Base-by-base conservation (phyloP, 139 green algal genomes). In the Dunaliella sp. region DNA sequence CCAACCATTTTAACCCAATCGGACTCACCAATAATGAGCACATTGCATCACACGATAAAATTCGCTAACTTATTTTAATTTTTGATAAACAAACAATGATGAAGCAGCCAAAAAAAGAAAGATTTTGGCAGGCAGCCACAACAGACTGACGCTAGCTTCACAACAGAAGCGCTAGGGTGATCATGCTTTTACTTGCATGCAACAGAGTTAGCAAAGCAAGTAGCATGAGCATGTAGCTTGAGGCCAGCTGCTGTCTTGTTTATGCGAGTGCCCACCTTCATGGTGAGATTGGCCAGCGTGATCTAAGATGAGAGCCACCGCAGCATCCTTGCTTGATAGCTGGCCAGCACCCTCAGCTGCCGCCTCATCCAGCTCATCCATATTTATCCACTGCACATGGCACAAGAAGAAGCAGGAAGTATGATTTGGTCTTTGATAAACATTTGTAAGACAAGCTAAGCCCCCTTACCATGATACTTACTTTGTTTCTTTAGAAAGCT, bases 311-410 rank as follows among this genome's bases (percentile, higher is more conserved):
- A 65, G 7, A 16, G 48, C 48, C 48, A 16, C 48, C 7, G 48
- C 48, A 65, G 48, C 48, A 65, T 65, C 48, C 48, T 65, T 65
- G 48, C 48, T 16, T 65, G 48, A 65, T 65, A 16, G 7, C 48
- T 65, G 48, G 48, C 16, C 16, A 21, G 7, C n/a, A 32, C 79
- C 79, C 79, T 35, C 21, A 26, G 48, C 48, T 26, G 48, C 48
- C 7, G 48, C 48, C 48, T 65, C 48, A 16, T 65, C 48, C 48
- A 65, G 16, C 16, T 7, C 48, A 65, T 65, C 48, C 48, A 65
- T 65, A 65, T 65, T 65, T 7, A 65, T 65, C 58, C 12, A 30
- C 82, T 34, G 33, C 82, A 28, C 81, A 85, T 76, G 81, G 35
- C 81, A 28, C 32, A 31, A 30, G 25, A 16, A 80, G 12, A 22